Base-by-base conservation (phyloP, 108 stramenopile species). In the Chaetoceros tenuissimus region DNA sequence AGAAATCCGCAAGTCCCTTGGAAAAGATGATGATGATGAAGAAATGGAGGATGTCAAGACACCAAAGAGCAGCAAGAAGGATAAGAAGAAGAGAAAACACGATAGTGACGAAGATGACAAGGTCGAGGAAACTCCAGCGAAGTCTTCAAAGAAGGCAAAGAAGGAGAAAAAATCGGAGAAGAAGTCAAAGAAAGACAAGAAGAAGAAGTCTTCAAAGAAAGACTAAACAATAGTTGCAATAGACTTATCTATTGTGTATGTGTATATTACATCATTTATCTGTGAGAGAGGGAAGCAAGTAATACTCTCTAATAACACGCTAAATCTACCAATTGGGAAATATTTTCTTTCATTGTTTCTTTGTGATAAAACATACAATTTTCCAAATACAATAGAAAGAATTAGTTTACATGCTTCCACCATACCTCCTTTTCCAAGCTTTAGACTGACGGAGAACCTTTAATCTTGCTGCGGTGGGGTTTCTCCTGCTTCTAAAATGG, bases 1-100 rank as follows among this genome's bases (percentile, higher is more conserved):
- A 52, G 87, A 89, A 67, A 94, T 97, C 29, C 69, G 68, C 16
- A 77, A 80, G 45, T 53, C 53, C 10, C n/a, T 31, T 25, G 84
- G 67, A 19, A 56, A 40, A 34, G 65, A 65, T 30, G 76, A 71
- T 31, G 31, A 55, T 20, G 57, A 64, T 23, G 67, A 31, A 43
- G 67, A 72, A 48, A 52, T 59, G 54, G 62, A 60, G 40, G 67
- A 58, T 48, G 55, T 24, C 17, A 54, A 50, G 25, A 58, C 62
- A 43, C 50, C 69, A 22, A 68, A 27, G 53, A 73, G 54, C 68
- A 79, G 54, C 57, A 65, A 69, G 48, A 71, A 62, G 64, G 64
- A 67, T 58, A 81, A 69, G 72, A 52, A 78, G 73, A 28, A 55
- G 51, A 28, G 60, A 46, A 64, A 56, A 51, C 46, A 61, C 55